Percentiles rank a stretch among this genome's conserved stretches.
Conservation (phyloP, 177 flowering plant genomes). For the Vitis hybrid region DNA sequence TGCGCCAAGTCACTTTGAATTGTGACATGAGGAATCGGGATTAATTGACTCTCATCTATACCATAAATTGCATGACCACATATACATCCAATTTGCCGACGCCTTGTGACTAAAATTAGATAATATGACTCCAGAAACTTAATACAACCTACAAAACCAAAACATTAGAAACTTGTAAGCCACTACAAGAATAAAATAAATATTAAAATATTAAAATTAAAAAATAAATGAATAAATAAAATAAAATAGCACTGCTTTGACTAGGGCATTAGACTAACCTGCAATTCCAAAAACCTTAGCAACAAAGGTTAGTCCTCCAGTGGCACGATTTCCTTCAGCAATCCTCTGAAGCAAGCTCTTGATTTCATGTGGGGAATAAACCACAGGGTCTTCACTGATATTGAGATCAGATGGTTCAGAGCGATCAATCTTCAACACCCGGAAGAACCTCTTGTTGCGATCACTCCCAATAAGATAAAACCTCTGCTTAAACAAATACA, state of each 20-base stretch:
- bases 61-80: slow-evolving; percentile 96
- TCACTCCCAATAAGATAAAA: slow-evolving; percentile 92
- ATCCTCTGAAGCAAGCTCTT: slow-evolving; percentile 87
- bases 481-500: slow-evolving; percentile 44
- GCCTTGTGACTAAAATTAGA: slow-evolving; percentile 84
- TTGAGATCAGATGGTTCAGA: slow-evolving; percentile 90
- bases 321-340: slow-evolving; percentile 90
- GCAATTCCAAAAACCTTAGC: slow-evolving; percentile 88
- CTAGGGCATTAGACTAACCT: slow-evolving; percentile 37
- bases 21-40: slow-evolving; percentile 83
- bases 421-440: slow-evolving; percentile 92
- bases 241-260: not conserved
- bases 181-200: not conserved
- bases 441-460: slow-evolving; percentile 67
- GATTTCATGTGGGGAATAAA: slow-evolving; percentile 83
- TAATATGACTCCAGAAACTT: slow-evolving; percentile 95
- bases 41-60: slow-evolving; percentile 87
- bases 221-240: not conserved
- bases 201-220: not conserved
- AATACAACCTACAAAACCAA: slow-evolving; percentile 69
- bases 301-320: slow-evolving; percentile 78
- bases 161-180: not conserved
- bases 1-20: slow-evolving; percentile 87
- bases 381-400: slow-evolving; percentile 94
- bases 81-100: slow-evolving; percentile 85